Evolutionary conservation across 306 rosid genomes (phyloP).

Genomic region (Cucumis sativus): Cucumber_9930_V3 NC_026656.2:11341001-11341500

Average conservation of each 20-base stretch:
- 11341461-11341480: not conserved
- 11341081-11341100: not conserved
- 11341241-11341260: conserved; percentile 87
- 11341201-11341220: conserved; percentile 64
- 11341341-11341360: no score
- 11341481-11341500: not conserved
- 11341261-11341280: conserved; percentile 28
- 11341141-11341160: conserved; percentile 52
- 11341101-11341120: not conserved
- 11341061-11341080: not conserved
- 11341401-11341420: conserved; percentile 1
- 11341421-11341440: not conserved
- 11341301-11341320: not conserved
- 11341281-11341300: not conserved
- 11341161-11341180: conserved; percentile 70
- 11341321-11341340: not conserved
- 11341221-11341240: conserved; percentile 66
- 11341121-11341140: not conserved
- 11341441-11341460: not conserved
- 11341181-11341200: conserved; percentile 87
- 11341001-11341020: not conserved
- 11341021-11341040: not conserved
- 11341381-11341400: not conserved
- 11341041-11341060: not conserved
- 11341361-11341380: no score